A percentile compares a stretch with the other conserved stretches of the same genome.
Conservation (phyloP, 148 eudicot genomes). For the Cornus kousa region DNA sequence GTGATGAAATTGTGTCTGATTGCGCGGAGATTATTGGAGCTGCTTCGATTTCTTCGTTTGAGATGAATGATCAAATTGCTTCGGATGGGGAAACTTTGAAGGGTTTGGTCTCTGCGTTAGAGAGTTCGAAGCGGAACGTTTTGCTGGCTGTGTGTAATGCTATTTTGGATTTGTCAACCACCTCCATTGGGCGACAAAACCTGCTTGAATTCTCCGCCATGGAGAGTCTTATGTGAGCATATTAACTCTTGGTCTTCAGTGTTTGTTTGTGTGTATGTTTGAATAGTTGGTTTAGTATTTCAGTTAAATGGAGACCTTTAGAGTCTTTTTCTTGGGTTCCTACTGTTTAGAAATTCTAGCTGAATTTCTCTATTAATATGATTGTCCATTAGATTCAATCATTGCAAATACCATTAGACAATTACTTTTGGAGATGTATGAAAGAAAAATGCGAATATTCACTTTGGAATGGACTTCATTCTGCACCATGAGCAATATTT, state of each 20-base stretch:
- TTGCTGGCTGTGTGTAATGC: conserved; percentile 47
- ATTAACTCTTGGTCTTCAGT: background rate
- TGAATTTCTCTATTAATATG: no score
- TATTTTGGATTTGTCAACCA: conserved; percentile 54
- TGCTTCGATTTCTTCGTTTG: conserved; percentile 40
- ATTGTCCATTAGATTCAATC: background rate
- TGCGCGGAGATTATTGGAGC: conserved; percentile 44
- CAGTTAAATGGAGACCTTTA: no score
- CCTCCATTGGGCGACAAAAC: conserved; percentile 37
- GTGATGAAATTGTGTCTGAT: conserved; percentile 27
- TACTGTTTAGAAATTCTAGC: background rate
- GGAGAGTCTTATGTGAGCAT: conserved; percentile 53
- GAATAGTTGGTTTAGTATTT: background rate
- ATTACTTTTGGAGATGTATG: no score
- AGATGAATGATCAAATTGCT: conserved; percentile 48
- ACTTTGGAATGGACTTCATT: no score
- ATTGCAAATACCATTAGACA: background rate
- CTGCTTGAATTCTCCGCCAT: conserved; percentile 42
- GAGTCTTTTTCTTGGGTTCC: background rate
- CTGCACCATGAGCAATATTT: no score
- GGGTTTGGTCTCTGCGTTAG: conserved; percentile 23
- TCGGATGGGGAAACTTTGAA: conserved; percentile 34
- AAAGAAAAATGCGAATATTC: no score
- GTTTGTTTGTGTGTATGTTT: background rate
- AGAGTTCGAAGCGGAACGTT: conserved; percentile 13